These are phyloP conservation scores for Microcyclospora pomicola DNA, from an alignment of 2,329 filamentous ascomycete species.

Conservation along the genomic window DNA sequence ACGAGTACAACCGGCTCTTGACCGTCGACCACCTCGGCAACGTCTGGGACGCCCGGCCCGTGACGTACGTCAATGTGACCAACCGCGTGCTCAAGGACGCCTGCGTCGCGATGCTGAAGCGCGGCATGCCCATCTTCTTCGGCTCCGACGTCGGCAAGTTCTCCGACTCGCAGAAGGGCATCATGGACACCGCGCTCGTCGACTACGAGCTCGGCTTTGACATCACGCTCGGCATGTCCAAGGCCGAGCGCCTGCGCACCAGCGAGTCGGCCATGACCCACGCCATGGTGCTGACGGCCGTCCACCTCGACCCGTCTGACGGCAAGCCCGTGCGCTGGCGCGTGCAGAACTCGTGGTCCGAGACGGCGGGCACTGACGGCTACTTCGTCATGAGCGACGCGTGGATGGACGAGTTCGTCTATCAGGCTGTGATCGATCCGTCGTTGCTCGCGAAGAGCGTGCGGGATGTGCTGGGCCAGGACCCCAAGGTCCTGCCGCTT, in stretches of 20 bases:
- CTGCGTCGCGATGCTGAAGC: constrained; percentile 63
- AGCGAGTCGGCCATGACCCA: constrained; percentile 79
- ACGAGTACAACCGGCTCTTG: constrained; percentile 56
- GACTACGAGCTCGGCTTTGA: constrained; percentile 80
- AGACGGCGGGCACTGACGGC: constrained; percentile 53
- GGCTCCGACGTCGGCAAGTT: constrained; percentile 80
- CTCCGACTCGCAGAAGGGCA: constrained; percentile 50
- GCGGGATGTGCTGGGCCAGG: constrained; percentile 53
- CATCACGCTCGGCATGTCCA: constrained; percentile 56
- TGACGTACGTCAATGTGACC: constrained; percentile 73
- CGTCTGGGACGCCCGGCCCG: constrained; percentile 58
- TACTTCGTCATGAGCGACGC: constrained; percentile 83
- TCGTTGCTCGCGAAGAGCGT: constrained; percentile 46
- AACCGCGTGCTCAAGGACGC: constrained; percentile 59
- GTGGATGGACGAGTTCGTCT: constrained; percentile 54
- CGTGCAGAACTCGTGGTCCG: constrained; percentile 78
- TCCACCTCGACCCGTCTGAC: constrained; percentile 54
- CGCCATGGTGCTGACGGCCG: constrained; percentile 80
- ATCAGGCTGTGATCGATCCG: constrained; percentile 74
- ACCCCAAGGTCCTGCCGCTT: constrained; percentile 53
- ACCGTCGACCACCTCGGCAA: constrained; percentile 72
- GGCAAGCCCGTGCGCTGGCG: constrained; percentile 62
- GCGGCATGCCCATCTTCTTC: constrained; percentile 74
- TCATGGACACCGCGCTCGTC: constrained; percentile 67
- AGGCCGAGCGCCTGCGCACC: constrained; percentile 58